Conservation (phyloP, 2,329 filamentous ascomycete genomes). For the Rhynchosporium agropyri region DNA sequence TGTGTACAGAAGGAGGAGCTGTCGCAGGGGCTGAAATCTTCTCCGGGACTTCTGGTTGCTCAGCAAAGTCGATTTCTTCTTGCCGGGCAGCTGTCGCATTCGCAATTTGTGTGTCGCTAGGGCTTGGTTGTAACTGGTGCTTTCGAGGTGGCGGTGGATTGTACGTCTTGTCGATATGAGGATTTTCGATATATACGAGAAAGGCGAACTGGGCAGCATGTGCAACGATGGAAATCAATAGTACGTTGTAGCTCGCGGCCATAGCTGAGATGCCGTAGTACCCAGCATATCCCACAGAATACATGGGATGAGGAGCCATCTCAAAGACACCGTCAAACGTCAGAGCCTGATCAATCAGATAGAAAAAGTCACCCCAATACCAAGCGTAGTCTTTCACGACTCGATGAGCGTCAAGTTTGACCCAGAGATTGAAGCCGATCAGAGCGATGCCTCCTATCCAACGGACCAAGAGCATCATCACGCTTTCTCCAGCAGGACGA, state of each 20-base stretch:
- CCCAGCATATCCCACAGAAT: slow-evolving; percentile 95
- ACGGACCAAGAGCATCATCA: slow-evolving; percentile 69
- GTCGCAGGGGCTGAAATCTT: slow-evolving; percentile 44
- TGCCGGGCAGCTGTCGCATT: slow-evolving; percentile 42
- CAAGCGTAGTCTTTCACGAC: slow-evolving; percentile 99
- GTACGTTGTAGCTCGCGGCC: slow-evolving; percentile 95
- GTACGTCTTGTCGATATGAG: slow-evolving; percentile 97
- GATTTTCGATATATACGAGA: slow-evolving; percentile 88
- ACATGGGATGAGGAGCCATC: slow-evolving; percentile 98
- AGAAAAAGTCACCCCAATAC: slow-evolving; percentile 99
- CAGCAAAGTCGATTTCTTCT: slow-evolving; percentile 40
- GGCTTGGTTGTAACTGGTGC: slow-evolving; percentile 44
- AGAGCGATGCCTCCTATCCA: slow-evolving; percentile 79
- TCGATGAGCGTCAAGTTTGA: slow-evolving; percentile 95
- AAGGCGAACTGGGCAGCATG: slow-evolving; percentile 95
- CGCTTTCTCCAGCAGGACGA: slow-evolving; percentile 71
- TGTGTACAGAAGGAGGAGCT: slow-evolving; percentile 73
- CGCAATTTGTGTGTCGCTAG: slow-evolving; percentile 42
- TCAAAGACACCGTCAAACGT: slow-evolving; percentile 99
- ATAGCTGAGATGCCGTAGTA: slow-evolving; percentile 99
- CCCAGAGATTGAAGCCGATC: slow-evolving; percentile 95
- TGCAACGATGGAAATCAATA: slow-evolving; percentile 94
- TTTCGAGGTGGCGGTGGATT: slow-evolving; percentile 79
- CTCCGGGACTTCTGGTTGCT: slow-evolving; percentile 18
- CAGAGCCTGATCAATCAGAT: slow-evolving; percentile 93